Evolutionary conservation across 768 basidiomycete species (phyloP), one percentile per base, ranked within the genome.

Genomic region (Gloeostereum incarnatum): DNA sequence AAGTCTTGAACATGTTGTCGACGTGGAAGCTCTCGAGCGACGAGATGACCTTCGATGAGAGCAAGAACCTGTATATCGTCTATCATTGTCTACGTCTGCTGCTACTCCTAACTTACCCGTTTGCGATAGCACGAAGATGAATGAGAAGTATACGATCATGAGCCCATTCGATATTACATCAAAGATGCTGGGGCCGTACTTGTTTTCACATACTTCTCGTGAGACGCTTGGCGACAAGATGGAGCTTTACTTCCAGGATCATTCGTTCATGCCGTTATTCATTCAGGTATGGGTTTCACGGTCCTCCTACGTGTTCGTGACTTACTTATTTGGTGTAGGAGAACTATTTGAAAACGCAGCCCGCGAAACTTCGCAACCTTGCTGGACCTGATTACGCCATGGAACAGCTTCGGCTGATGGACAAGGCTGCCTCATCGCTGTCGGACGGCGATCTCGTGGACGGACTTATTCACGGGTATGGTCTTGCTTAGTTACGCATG

Each of bases 1-100:
- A 94, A 55, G 89, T 98, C 14, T 62, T 99, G 43, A 98, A 97
- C 56, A 97, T 99, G 91, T 66, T 99, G 9, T 94, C 96, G 4
- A 98, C 94, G 0, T 98, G 91, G 88, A 91, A 82, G 50, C 59
- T 97, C n/a, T 84, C 83, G 6, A 81, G 66, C 44, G 57, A 69
- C 39, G 68, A 74, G 2, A 89, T 99, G 82, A 71, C 80, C 47
- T 98, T 89, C 54, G 93, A 98, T 46, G 79, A 96, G 50, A 76
- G 91, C 39, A 96, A 97, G 56, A 58, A 67, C n/a, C 64, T 98
- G 93, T 97, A 50, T 39, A 87, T 69, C 16, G 33, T 19, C 14
- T 9, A n/a, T n/a, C n/a, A n/a, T n/a, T n/a, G n/a, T n/a, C n/a
- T n/a, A n/a, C n/a, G n/a, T n/a, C n/a, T n/a, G n/a, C n/a, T n/a